Base-by-base conservation (phyloP, 2,329 filamentous ascomycete species). In the Pseudogymnoascus sp. region DNA sequence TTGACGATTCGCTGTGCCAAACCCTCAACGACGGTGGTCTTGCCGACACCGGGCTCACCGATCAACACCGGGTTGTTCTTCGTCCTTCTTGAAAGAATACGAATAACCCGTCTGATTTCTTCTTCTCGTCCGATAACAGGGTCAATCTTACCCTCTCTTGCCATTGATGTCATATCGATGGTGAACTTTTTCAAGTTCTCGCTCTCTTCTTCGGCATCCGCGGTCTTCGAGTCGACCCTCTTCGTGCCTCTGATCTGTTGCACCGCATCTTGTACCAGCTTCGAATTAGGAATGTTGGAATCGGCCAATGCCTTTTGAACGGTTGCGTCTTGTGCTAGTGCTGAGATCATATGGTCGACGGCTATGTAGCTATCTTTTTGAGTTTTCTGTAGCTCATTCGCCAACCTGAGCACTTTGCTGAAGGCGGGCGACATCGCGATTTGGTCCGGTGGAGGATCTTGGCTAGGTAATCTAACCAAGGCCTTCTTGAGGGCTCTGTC, bases 11-110 rank as follows among this genome's bases (percentile, higher is more conserved):
- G 89, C 74, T 92, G 91, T 31, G 94, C 94, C 63, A 99, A 82
- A 70, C 94, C 94, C 79, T 99, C 94, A 59, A 97, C 92, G 62
- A 99, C 92, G 4, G 94, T 97, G 4, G 94, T 99, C 81, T 99
- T 99, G 73, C 94, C 94, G 25, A 97, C 94, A 86, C 94, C 94
- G 36, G 94, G 93, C 73, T 97, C 92, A 79, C 94, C 94, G 67
- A 99, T 97, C 67, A 99, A 84, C 58, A 97, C 93, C 1, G 94
- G 94, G 76, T 99, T 99, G 81, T 99, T 97, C 84, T 97, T 97
- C 65, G 93, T 97, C 72, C 93, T 85, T 74, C 94, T 84, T 36
- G 92, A 96, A 65, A 97, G 80, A 66, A 97, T 97, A 63, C 93
- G 87, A 68, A 97, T 86, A 25, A 96, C 92, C 71, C 93, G 84